Conservation (phyloP, 1,284 basidiomycete genomes). For the Cryptococcus sp. region DNA sequence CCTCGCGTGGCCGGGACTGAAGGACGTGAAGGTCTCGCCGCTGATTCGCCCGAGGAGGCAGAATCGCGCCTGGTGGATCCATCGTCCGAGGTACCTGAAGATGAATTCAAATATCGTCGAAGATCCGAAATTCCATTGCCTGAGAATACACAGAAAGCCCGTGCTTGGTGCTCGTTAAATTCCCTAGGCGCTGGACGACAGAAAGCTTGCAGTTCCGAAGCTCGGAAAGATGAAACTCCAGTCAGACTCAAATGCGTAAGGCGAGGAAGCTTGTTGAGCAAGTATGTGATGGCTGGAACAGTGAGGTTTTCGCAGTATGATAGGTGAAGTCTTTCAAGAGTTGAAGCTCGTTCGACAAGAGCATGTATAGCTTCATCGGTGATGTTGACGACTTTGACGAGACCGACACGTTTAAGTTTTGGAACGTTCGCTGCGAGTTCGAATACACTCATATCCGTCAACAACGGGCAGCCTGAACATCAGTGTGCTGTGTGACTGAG, state of each 20-base stretch:
- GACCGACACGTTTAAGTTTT: constrained; percentile 88
- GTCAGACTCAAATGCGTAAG: constrained; percentile 94
- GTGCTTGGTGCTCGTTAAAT: constrained; percentile 84
- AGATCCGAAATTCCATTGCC: constrained; percentile 84
- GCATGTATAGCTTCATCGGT: constrained; percentile 91
- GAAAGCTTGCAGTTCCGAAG: constrained; percentile 80
- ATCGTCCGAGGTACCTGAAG: constrained; percentile 15
- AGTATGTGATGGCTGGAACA: constrained; percentile 83
- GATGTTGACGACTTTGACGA: constrained; percentile 86
- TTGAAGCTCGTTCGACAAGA: constrained; percentile 66
- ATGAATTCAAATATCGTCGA: constrained; percentile 60
- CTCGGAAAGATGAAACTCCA: constrained; percentile 87
- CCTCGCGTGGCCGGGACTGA: neutral
- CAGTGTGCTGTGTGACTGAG: neutral
- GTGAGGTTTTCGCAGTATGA: constrained; percentile 96
- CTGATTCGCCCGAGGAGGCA: constrained; percentile 19
- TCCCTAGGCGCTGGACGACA: constrained; percentile 88
- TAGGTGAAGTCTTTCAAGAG: constrained; percentile 91
- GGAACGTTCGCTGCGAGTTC: constrained; percentile 78
- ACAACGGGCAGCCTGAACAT: constrained; percentile 67
- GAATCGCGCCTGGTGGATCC: constrained; percentile 21
- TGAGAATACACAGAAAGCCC: constrained; percentile 96
- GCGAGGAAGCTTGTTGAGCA: constrained; percentile 79
- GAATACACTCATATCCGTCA: constrained; percentile 91
- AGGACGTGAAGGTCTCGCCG: constrained; percentile 8